A percentile compares a stretch with the other conserved stretches of the same genome.
phyloP scores from a whole-genome alignment of 2,329 filamentous ascomycete species.

The Fusarium haematococcum region DNA sequence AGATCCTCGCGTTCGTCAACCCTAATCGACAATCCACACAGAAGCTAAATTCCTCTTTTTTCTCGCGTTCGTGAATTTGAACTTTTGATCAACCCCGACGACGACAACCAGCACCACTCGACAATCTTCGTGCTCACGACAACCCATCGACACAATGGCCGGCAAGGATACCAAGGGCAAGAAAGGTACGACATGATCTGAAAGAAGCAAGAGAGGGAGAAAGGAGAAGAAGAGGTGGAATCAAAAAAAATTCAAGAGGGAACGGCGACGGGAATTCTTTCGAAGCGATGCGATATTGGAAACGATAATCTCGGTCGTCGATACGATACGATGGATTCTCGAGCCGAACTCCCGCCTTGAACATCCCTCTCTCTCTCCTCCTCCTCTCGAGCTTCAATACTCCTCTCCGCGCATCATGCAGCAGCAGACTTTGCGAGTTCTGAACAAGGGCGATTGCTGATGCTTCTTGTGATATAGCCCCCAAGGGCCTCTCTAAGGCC shows the following conservation, averaged over 20 bases:
- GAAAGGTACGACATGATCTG: constrained; percentile 61
- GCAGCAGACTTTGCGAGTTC: constrained; percentile 83
- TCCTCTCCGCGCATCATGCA: constrained; percentile 68
- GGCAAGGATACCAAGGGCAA: constrained; percentile 55
- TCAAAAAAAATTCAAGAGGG: not conserved
- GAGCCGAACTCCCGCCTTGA: constrained; percentile 8
- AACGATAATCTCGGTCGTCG: constrained; percentile 20
- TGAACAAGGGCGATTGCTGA: constrained; percentile 78
- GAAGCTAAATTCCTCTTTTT: constrained; percentile 32
- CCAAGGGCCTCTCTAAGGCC: constrained; percentile 85
- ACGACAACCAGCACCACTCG: constrained; percentile 44
- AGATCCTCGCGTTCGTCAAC: constrained; percentile 16
- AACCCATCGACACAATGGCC: constrained; percentile 48
- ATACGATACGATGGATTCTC: constrained; percentile 30
- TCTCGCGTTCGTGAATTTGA: constrained; percentile 28
- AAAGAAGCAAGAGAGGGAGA: constrained; percentile 18
- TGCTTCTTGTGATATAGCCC: constrained; percentile 67
- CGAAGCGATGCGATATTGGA: constrained; percentile 26
- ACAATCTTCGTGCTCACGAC: constrained; percentile 41
- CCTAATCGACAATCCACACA: constrained; percentile 42
- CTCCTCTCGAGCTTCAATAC: constrained; percentile 27
- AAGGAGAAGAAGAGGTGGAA: not conserved
- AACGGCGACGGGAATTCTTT: constrained; percentile 10
- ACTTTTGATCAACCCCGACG: constrained; percentile 35
- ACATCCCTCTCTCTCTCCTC: not conserved